Base-by-base conservation (phyloP, 495 filamentous ascomycete genomes). In the Astrothelium subdiscretum region DNA sequence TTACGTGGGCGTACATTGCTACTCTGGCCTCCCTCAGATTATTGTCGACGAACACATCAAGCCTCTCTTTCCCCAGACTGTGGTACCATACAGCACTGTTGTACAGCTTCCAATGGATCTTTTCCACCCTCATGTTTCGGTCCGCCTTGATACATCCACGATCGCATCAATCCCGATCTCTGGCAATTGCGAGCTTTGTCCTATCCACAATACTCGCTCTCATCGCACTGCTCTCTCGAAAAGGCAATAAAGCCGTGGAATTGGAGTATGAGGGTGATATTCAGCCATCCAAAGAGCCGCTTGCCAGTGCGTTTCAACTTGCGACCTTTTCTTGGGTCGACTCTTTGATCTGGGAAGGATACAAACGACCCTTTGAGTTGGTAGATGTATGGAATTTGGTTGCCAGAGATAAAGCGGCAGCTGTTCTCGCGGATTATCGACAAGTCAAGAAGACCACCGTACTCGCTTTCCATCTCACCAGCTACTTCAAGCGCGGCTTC, bases 41-140 rank as follows among this genome's bases (percentile, higher is more conserved):
- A 58, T 77, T 88, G 31, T 79, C 91, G 60, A 86, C 87, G 20
- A 85, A 83, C 63, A 80, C 82, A 32, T 80, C 82, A 65, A 85
- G 85, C 67, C 65, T 69, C 22, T 79, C 77, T 0, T 81, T 91
- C 27, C 87, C 88, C 18, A 80, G 82, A 43, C 73, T 97, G 11
- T 99, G 95, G 95, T 90, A 91, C 66, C 94, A 99, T 73, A 97
- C 95, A 0, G 86, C 91, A 8, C 75, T 80, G 52, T 80, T 97
- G n/a, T 99, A 99, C 72, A 79, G 80, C 59, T 76, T 87, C 59
- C 87, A 91, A 69, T 97, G 94, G 89, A 67, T 92, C 32, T 85
- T 92, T 68, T 78, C 81, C 1, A 65, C 89, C 20, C 74, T 90
- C 64, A 73, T 90, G 6, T 94, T 97, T 78, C 88, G 95, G 42